Evolutionary conservation across 345 rosid genomes (phyloP).

Genomic region (Hypericum androsaemum): DNA sequence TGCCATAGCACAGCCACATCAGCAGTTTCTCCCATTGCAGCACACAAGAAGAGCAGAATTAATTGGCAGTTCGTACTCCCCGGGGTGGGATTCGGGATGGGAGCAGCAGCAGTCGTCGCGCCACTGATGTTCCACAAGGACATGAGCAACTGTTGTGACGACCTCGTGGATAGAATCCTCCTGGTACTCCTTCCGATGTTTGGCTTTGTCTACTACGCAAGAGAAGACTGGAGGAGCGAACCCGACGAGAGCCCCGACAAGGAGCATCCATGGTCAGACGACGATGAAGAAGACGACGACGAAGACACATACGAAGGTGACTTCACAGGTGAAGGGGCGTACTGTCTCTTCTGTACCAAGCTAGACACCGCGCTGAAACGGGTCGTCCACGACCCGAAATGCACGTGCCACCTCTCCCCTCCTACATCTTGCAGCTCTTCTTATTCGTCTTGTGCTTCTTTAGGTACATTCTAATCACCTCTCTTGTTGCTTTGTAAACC

Average conservation of each 20-base stretch:
- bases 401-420: conserved; percentile 38
- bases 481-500: conserved; percentile 5
- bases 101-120: conserved; percentile 36
- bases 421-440: conserved; percentile 31
- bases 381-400: conserved; percentile 36
- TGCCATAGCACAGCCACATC: background rate
- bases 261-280: conserved; percentile 9
- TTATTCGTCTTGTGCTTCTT: conserved; percentile 28
- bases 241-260: conserved; percentile 19
- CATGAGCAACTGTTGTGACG: conserved; percentile 20
- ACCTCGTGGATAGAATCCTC: conserved; percentile 31
- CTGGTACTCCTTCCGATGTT: conserved; percentile 30
- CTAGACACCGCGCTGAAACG: conserved; percentile 33
- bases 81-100: conserved; percentile 45
- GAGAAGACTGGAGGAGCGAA: conserved; percentile 18
- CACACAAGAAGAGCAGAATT: background rate
- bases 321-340: conserved; percentile 22
- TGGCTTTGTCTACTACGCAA: conserved; percentile 33
- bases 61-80: conserved; percentile 39
- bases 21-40: background rate
- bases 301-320: conserved; percentile 8
- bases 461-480: conserved; percentile 8
- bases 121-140: conserved; percentile 28
- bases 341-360: conserved; percentile 57
- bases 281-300: conserved; percentile 5